phyloP scores from a whole-genome alignment of 768 basidiomycete species.

The Amanita rubescens region DNA sequence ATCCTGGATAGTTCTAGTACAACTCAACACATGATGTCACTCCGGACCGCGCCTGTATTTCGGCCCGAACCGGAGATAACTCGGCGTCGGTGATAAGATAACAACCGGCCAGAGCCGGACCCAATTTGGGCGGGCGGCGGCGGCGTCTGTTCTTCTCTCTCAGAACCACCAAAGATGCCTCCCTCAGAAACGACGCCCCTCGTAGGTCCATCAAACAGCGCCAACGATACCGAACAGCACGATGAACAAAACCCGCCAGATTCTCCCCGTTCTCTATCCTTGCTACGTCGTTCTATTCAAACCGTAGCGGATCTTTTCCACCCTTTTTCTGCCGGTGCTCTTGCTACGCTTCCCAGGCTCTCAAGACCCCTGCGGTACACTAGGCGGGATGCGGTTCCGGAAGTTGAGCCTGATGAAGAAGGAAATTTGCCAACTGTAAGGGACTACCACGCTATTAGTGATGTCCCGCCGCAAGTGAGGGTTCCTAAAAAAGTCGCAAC shows the following conservation, averaged over 20 bases:
- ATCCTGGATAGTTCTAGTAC: constrained; percentile 30
- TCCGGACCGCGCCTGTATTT: neutral
- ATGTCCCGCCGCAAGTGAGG: constrained; percentile 53
- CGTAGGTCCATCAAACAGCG: neutral
- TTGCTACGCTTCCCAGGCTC: constrained; percentile 38
- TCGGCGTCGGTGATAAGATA: neutral
- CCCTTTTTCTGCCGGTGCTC: constrained; percentile 66
- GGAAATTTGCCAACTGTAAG: constrained; percentile 55
- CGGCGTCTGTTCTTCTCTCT: too few species aligned
- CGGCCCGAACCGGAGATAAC: neutral
- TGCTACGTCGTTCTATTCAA: constrained; percentile 6
- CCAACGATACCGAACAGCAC: neutral
- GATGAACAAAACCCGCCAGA: neutral
- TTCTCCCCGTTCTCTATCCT: neutral
- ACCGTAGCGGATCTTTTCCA: constrained; percentile 41
- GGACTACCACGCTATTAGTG: constrained; percentile 72
- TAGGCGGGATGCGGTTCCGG: constrained; percentile 69
- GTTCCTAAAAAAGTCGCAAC: constrained; percentile 80
- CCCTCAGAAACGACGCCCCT: constrained; percentile 6
- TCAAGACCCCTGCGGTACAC: constrained; percentile 45
- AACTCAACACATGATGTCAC: constrained; percentile 12
- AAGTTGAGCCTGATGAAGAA: constrained; percentile 38
- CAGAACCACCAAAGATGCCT: neutral
- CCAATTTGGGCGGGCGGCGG: too few species aligned
- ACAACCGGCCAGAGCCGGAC: neutral